These are phyloP conservation scores for Coprinopsis cinerea DNA, from an alignment of 768 basidiomycete species.

Conservation along the genomic window DNA sequence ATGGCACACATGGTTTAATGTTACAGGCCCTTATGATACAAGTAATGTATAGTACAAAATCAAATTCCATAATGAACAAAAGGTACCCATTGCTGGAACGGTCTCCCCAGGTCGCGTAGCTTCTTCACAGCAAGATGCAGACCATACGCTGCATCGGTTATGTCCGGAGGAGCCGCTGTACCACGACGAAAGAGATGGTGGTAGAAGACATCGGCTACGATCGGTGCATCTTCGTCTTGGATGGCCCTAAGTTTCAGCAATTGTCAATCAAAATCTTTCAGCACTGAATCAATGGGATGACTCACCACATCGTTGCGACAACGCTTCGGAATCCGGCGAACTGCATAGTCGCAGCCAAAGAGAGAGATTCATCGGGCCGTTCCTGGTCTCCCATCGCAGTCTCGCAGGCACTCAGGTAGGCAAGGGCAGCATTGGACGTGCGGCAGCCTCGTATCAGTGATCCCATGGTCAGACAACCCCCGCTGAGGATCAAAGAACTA, in stretches of 20 bases:
- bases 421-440: too few species aligned
- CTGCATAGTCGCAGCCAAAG: too few species aligned
- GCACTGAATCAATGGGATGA: not conserved
- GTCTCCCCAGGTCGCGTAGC: too few species aligned
- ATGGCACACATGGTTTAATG: too few species aligned
- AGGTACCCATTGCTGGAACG: too few species aligned
- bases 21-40: too few species aligned
- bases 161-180: not conserved
- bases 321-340: slow-evolving; percentile 24
- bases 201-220: slow-evolving; percentile 9
- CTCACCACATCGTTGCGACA: slow-evolving; percentile 38
- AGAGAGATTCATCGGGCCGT: too few species aligned
- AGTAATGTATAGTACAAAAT: too few species aligned
- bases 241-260: not conserved
- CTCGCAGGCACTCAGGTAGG: too few species aligned
- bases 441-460: slow-evolving; percentile 14
- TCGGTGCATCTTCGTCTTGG: slow-evolving; percentile 2
- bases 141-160: too few species aligned
- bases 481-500: slow-evolving; percentile 18
- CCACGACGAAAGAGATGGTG: slow-evolving; percentile 4
- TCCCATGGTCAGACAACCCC: slow-evolving; percentile 16
- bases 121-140: slow-evolving; percentile 5
- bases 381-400: too few species aligned
- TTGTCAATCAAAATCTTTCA: not conserved
- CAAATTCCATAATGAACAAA: too few species aligned